Evolutionary conservation across 176 grass and related monocot species (phyloP), one percentile per base, ranked within the genome.

Genomic region (Hordeum vulgare): DNA sequence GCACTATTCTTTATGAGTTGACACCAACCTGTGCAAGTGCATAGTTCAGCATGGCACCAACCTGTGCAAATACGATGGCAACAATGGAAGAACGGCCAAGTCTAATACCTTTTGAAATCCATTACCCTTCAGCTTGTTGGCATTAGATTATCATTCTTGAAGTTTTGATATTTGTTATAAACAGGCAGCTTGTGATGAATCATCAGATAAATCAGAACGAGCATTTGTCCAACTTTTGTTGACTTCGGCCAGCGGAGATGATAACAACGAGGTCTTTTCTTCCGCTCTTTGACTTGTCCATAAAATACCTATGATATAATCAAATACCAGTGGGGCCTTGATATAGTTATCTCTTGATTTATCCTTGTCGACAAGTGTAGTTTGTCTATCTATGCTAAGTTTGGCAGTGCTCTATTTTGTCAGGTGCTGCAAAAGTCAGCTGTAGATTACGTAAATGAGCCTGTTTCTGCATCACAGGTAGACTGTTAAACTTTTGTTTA

Each of bases 381-480:
- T 42, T 31, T 67, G 21, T 35, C 26, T 62, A 74, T 80, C 18
- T 61, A 61, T 86, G 39, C 61, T 85, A 76, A 85, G 76, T 71
- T 77, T 34, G 31, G n/a, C 4, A 36, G 31, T 59, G 15, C 11
- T 65, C 67, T 84, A 14, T 78, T 80, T 87, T 69, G 18, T 86
- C 89, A 98, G 93, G 81, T 96, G 85, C 54, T 98, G 62, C 91
- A 94, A 74, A 88, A 92, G 62, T 92, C 96, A 79, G 89, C 96
- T 71, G 87, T 79, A 36, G 93, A 98, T 84, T 98, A 88, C 79
- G 89, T 87, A 68, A 94, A 91, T 61, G 96, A 87, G 72, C 87
- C 87, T 87, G 85, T 83, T 77, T 74, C 87, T 39, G 81, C 77
- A 86, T 91, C 91, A 69, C 87, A 88, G 90, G 96, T 98, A 83